Percentiles rank a stretch among this genome's conserved stretches.
phyloP scores from a whole-genome alignment of 345 rosid species.

The Dipteronia sinensis region DNA sequence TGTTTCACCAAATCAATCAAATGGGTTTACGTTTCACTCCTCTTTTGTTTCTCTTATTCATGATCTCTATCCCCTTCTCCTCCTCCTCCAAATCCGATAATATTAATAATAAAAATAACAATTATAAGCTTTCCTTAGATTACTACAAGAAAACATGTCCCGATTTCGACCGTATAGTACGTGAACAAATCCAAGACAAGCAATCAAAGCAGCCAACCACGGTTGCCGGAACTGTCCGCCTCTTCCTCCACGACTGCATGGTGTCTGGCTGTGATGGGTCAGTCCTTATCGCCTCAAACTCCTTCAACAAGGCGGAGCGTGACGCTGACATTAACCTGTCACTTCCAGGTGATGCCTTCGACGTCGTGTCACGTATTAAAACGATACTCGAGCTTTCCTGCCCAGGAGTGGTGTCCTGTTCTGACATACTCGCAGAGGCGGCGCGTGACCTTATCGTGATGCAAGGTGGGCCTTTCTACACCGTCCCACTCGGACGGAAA shows the following conservation, averaged over 20 bases:
- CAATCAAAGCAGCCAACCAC: constrained; percentile 51
- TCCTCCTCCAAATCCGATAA: constrained; percentile 13
- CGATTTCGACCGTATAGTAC: constrained; percentile 41
- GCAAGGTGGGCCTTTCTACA: constrained; percentile 61
- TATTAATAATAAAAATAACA: background rate
- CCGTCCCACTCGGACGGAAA: constrained; percentile 51
- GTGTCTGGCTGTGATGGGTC: constrained; percentile 70
- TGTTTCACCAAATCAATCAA: background rate
- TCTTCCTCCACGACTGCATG: constrained; percentile 64
- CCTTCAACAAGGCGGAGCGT: constrained; percentile 59
- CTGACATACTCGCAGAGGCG: constrained; percentile 54
- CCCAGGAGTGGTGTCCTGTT: constrained; percentile 61
- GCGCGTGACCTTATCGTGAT: constrained; percentile 60
- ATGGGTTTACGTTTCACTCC: constrained; percentile 22
- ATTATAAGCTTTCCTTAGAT: constrained; percentile 27
- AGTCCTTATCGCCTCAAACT: constrained; percentile 46
- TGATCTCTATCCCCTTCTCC: background rate
- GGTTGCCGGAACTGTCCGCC: constrained; percentile 57
- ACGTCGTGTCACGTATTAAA: constrained; percentile 46
- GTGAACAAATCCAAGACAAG: constrained; percentile 35
- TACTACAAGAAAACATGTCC: constrained; percentile 63
- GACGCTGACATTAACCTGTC: constrained; percentile 48
- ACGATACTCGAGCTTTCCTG: constrained; percentile 54
- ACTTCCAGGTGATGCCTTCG: constrained; percentile 64
- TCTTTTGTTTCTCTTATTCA: constrained; percentile 4